These are phyloP conservation scores for Pyropia yezoensis DNA, from an alignment of 23 red algal genomes.

Conservation along the genomic window DNA sequence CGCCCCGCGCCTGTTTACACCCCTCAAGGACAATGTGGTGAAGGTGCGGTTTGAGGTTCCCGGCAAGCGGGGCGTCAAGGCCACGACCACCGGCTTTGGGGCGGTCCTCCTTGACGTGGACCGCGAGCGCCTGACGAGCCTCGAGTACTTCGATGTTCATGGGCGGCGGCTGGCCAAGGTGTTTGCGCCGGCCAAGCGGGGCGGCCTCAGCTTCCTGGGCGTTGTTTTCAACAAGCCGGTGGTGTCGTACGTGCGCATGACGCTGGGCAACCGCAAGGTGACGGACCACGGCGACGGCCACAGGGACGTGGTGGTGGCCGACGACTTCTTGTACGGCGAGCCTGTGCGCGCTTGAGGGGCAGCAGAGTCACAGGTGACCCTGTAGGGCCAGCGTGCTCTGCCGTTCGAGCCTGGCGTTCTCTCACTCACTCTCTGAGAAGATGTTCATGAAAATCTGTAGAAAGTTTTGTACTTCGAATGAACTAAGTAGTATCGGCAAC, in stretches of 20 bases:
- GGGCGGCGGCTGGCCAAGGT: slow-evolving; percentile 8
- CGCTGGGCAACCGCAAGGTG: slow-evolving; percentile 20
- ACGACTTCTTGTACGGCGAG: slow-evolving; percentile 55
- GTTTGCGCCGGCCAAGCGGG: slow-evolving; percentile 5
- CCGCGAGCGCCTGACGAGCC: neutral
- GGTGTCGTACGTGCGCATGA: slow-evolving; percentile 2
- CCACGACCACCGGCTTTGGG: slow-evolving; percentile 12
- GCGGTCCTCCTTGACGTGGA: slow-evolving; percentile 22
- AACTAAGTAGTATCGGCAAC: too few relatives aligned
- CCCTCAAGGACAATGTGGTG: slow-evolving; percentile 7
- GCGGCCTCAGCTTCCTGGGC: slow-evolving; percentile 21
- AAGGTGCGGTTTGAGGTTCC: slow-evolving; percentile 7
- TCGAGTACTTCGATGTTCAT: slow-evolving; percentile 3
- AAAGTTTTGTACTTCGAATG: too few relatives aligned
- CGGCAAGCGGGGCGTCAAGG: neutral
- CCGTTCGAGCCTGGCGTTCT: too few relatives aligned
- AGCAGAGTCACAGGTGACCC: too few relatives aligned
- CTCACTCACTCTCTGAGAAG: too few relatives aligned
- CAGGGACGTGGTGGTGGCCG: slow-evolving; percentile 30
- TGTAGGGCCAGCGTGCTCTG: too few relatives aligned
- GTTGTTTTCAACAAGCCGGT: slow-evolving; percentile 4
- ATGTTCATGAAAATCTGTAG: too few relatives aligned
- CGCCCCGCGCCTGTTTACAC: slow-evolving; percentile 13
- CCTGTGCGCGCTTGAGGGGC: slow-evolving; percentile 1
- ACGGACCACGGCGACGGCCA: slow-evolving; percentile 2